Evolutionary conservation across 352 stramenopile species (phyloP).

Genomic region (Globisporangium carolinianum): DNA sequence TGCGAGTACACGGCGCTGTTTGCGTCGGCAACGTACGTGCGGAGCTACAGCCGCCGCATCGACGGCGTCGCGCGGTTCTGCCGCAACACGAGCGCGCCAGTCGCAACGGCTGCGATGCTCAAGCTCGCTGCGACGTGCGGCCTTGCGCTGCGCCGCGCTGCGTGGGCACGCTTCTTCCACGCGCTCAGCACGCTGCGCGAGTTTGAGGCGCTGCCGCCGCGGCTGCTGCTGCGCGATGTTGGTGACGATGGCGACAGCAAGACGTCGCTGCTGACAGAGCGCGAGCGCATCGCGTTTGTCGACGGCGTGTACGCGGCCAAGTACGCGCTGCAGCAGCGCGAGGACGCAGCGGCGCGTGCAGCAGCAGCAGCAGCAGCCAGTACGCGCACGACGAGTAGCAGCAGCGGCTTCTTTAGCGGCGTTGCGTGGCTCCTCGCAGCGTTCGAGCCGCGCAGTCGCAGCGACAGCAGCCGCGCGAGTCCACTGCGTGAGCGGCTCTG

Average conservation of each 20-base stretch:
- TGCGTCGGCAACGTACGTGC: slow-evolving; percentile 47
- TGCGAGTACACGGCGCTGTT: slow-evolving; percentile 61
- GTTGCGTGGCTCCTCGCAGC: slow-evolving; percentile 67
- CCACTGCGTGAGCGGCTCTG: background rate
- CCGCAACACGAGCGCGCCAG: slow-evolving; percentile 55
- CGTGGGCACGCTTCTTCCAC: slow-evolving; percentile 66
- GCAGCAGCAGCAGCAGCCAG: slow-evolving; percentile 26
- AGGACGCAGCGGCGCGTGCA: slow-evolving; percentile 12
- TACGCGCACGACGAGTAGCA: slow-evolving; percentile 11
- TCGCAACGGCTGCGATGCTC: slow-evolving; percentile 62
- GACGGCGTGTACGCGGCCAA: slow-evolving; percentile 53
- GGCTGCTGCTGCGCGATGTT: slow-evolving; percentile 20
- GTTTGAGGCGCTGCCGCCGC: slow-evolving; percentile 48
- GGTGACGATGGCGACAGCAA: background rate
- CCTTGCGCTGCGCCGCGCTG: slow-evolving; percentile 33
- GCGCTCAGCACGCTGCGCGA: slow-evolving; percentile 50
- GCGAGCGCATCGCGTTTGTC: slow-evolving; percentile 51
- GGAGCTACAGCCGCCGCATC: slow-evolving; percentile 47
- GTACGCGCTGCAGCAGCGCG: slow-evolving; percentile 37
- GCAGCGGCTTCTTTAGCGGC: slow-evolving; percentile 57
- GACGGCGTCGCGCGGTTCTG: slow-evolving; percentile 59
- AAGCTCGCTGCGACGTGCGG: slow-evolving; percentile 63
- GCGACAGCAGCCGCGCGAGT: background rate
- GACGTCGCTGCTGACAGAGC: slow-evolving; percentile 19
- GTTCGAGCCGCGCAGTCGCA: slow-evolving; percentile 34